Evolutionary conservation across 306 rosid genomes (phyloP), one percentile per base, ranked within the genome.

Genomic region (Gynostemma pentaphyllum): DNA sequence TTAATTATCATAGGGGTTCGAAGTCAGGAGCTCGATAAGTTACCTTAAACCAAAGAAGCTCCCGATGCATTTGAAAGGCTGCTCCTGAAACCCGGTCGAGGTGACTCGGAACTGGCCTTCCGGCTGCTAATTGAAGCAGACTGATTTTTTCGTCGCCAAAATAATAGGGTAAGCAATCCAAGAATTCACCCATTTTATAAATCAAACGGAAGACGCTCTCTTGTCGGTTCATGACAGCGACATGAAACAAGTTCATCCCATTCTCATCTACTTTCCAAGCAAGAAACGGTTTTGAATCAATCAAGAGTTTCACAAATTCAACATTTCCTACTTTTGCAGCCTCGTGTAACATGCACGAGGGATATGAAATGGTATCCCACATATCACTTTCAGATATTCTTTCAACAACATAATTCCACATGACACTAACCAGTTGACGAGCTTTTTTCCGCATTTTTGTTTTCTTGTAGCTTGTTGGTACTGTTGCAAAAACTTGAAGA

Each of bases 21-120:
- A n/a, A 12, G 1, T 8, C 5, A 0, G 22, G 6, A 37, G 12
- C 9, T n/a, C 40, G 9, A 32, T 12, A 5, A 15, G 5, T 36
- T 64, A 68, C 77, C 77, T 73, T 65, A 61, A 68, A 73, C 77
- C 77, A 73, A 15, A 68, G 22, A 24, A 73, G 65, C 68, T 67
- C 73, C 0, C 40, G 32, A 1, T 73, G 73, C 77, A 73, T 68
- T 62, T 73, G 77, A 39, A 73, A 71, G 39, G 65, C 77, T 39
- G 68, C 69, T 4, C 77, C 77, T 0, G 69, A 60, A 1, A 73
- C 69, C 0, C 63, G 56, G 26, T 61, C 44, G 2, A 72, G 45
- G 8, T 68, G 62, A 18, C 27, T 55, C 12, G 5, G 49, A 52
- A 40, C 42, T 36, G 78, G 52, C 44, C n/a, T 45, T 27, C 24